Conservation (phyloP, 2,329 filamentous ascomycete species). For the Sphaerulina musiva region DNA sequence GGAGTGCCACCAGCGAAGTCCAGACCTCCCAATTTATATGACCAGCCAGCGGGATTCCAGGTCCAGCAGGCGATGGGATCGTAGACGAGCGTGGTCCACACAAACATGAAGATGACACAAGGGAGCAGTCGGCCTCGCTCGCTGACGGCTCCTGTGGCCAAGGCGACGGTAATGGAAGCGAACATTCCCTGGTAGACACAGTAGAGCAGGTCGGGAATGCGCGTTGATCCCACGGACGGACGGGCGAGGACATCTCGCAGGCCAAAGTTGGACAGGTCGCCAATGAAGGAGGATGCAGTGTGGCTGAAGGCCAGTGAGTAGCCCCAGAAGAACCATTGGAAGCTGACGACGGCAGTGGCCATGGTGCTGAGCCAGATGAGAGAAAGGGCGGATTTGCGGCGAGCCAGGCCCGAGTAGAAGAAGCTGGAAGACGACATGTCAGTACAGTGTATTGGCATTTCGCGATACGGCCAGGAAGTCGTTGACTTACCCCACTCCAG, state of each 20-base stretch:
- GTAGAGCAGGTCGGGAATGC: constrained; percentile 77
- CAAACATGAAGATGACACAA: constrained; percentile 84
- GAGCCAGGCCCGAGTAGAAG: constrained; percentile 87
- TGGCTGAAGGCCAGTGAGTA: constrained; percentile 80
- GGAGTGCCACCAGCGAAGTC: constrained; percentile 88
- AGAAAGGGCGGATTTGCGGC: constrained; percentile 80
- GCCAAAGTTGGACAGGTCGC: constrained; percentile 71
- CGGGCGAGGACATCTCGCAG: constrained; percentile 67
- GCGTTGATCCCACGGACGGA: constrained; percentile 65
- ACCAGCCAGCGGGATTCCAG: constrained; percentile 81
- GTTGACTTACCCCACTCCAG: constrained; percentile 62
- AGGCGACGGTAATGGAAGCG: constrained; percentile 76
- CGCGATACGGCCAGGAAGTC: background rate
- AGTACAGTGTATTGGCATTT: background rate
- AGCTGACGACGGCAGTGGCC: constrained; percentile 69
- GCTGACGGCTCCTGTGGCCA: constrained; percentile 76
- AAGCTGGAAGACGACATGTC: constrained; percentile 48
- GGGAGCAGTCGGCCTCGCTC: constrained; percentile 84
- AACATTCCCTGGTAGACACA: constrained; percentile 87
- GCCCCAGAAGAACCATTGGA: constrained; percentile 96
- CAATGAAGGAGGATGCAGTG: constrained; percentile 66
- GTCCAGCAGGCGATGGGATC: constrained; percentile 94
- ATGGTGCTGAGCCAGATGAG: constrained; percentile 82
- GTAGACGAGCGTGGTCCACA: constrained; percentile 86
- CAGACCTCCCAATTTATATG: constrained; percentile 68